phyloP scores from a whole-genome alignment of 108 stramenopile species.

The Epipyxis sp. region DNA sequence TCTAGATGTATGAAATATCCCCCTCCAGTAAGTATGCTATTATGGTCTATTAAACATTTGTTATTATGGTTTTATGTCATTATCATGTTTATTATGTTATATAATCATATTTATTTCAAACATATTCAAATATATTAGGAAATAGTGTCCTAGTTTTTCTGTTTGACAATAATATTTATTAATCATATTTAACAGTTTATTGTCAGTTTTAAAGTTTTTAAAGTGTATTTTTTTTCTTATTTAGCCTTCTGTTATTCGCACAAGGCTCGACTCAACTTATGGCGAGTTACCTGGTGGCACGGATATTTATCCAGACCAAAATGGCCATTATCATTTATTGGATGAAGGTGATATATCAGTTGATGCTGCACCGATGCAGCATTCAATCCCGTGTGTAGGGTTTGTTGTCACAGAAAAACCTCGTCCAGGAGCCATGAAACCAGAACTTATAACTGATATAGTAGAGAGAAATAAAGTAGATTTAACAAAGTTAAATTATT shows the following conservation, averaged over 20 bases:
- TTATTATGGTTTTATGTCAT: too few relatives aligned
- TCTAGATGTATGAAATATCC: too few relatives aligned
- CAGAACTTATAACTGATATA: neutral
- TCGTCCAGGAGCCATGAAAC: constrained; percentile 67
- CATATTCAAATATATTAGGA: too few relatives aligned
- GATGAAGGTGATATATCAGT: constrained; percentile 74
- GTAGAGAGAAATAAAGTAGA: neutral
- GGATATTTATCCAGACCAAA: constrained; percentile 41
- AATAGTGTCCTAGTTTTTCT: too few relatives aligned
- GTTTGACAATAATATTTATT: too few relatives aligned
- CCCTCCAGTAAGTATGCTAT: too few relatives aligned
- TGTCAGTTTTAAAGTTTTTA: too few relatives aligned
- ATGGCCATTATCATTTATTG: constrained; percentile 69
- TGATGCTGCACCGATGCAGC: constrained; percentile 84
- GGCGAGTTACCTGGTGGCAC: constrained; percentile 46
- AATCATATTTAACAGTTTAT: too few relatives aligned
- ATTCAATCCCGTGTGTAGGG: constrained; percentile 88
- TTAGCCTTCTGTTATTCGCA: too few relatives aligned
- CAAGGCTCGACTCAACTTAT: constrained; percentile 11
- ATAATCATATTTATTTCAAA: too few relatives aligned
- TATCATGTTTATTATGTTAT: too few relatives aligned
- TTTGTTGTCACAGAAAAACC: constrained; percentile 77
- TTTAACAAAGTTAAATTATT: neutral
- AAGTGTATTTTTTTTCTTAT: too few relatives aligned
- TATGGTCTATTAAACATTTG: neutral